phyloP scores from a whole-genome alignment of 2,329 filamentous ascomycete genomes.

The Metarhizium sp. region DNA sequence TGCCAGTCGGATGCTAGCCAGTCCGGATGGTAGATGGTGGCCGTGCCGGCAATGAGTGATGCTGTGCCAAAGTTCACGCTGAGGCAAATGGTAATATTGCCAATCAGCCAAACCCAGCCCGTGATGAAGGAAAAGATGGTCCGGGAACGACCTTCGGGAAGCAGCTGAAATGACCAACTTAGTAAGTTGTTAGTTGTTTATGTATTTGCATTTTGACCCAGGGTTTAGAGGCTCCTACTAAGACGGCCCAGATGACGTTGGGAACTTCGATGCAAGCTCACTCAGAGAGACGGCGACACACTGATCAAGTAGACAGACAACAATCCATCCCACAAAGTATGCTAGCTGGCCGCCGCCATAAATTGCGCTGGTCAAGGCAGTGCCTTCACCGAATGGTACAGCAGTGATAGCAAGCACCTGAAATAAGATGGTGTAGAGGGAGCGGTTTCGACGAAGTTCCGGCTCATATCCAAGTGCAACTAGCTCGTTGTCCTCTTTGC shows the following conservation, averaged over 20 bases:
- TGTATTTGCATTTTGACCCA: slow-evolving; percentile 18
- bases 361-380: slow-evolving; percentile 2
- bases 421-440: slow-evolving; percentile 18
- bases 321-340: slow-evolving; percentile 7
- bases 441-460: slow-evolving; percentile 16
- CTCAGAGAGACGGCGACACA: slow-evolving; percentile 4
- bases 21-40: slow-evolving; percentile 4
- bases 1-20: slow-evolving; percentile 34
- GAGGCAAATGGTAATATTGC: slow-evolving; percentile 58
- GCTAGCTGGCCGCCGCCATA: slow-evolving; percentile 4
- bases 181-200: too few species aligned
- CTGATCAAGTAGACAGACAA: slow-evolving; percentile 6
- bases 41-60: slow-evolving; percentile 26
- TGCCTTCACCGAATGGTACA: slow-evolving; percentile 8
- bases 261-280: slow-evolving; percentile 8
- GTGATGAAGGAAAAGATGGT: slow-evolving; percentile 47
- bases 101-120: slow-evolving; percentile 63
- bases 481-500: neutral
- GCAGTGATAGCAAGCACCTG: slow-evolving; percentile 19
- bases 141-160: neutral
- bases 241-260: slow-evolving; percentile 8
- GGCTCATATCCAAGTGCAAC: slow-evolving; percentile 37
- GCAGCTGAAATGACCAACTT: too few species aligned
- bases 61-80: slow-evolving; percentile 63
- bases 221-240: slow-evolving; percentile 9